Evolutionary conservation across 2,329 filamentous ascomycete genomes (phyloP), one percentile per base, ranked within the genome.

Genomic region (Sporothrix phasma): DNA sequence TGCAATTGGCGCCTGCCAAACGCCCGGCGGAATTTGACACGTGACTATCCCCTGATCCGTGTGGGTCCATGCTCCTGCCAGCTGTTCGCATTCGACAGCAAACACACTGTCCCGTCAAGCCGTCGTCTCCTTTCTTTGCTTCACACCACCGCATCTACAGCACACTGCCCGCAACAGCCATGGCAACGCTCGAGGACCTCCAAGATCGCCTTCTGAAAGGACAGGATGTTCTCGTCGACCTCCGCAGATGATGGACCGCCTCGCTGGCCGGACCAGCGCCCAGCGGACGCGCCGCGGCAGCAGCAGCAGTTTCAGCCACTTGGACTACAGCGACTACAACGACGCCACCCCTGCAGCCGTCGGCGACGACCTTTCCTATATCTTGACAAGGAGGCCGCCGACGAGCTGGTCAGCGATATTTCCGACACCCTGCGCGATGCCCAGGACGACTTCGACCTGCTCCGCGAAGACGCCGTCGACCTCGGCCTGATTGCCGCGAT

Each of bases 371-470:
- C 29, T 15, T 49, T 61, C 19, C 41, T 61, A 15, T 41, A 51
- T 11, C 22, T 62, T 83, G 22, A 76, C 83, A 5, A 76, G 74
- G 64, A 81, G 67, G 79, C 81, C 41, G 84, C 88, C 64, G 74
- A 87, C 22, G 92, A 96, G 75, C 82, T 97, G 39, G 84, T 85
- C 68, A 80, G 84, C 24, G 92, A 97, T 73, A 96, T 97, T 67
- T 86, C 88, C 69, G 86, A 90, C 71, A 83, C 83, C 19, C 76
- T 97, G 66, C 88, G 90, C 69, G 87, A 89, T 64, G 84, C 89
- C 59, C 87, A 95, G 70, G 90, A 95, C 67, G 90, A 96, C 65
- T 83, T 94, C 68, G 92, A 96, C 74, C 75, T 94, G 19, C 73
- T 97, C 39, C 80, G 80, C 56, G 90, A 94, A 72, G 92, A 96